Base-by-base conservation (phyloP, 2,329 filamentous ascomycete species). In the Colletotrichum shisoi region DNA sequence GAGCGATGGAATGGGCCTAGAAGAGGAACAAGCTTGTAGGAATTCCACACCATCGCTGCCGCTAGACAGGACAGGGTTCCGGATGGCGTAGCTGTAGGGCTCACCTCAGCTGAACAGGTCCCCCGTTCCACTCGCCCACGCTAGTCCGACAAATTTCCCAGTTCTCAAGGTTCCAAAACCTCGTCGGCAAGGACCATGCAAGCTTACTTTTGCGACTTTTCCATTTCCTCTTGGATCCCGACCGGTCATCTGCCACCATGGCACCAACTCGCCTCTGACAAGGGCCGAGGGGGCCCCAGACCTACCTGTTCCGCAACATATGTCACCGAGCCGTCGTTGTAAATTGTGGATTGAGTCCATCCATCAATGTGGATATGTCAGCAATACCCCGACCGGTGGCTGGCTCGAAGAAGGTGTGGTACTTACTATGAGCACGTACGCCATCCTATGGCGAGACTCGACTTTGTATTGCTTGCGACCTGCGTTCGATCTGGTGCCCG, bases 81-180 rank as follows among this genome's bases (percentile, higher is more conserved):
- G 59, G 37, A 56, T 65, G 69, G 74, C 72, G 71, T 73, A 71
- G 70, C 70, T 70, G 72, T 77, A 75, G 72, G 74, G 75, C 76
- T 78, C 76, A 78, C 75, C 75, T 78, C 76, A 78, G 76, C 76
- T 78, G 76, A 77, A 75, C 69, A 71, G 71, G 70, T 67, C 69
- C 74, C 74, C 74, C 74, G 74, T 67, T 64, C 64, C 65, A 64
- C 54, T 75, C 71, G 70, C 74, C 73, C 71, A 71, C 72, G 73
- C 73, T 74, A 75, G 74, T n/a, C 70, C 70, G 54, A 57, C 27
- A 58, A 53, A 45, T 52, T 40, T 65, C 62, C 52, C 49, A 49
- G 42, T 63, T 21, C 21, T 56, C 37, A 39, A 44, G 24, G 53
- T 49, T 24, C 24, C 39, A 39, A 46, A 31, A 37, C 49, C 34